Percentiles rank a stretch among this genome's conserved stretches.
phyloP scores from a whole-genome alignment of 495 filamentous ascomycete species.

The Hyaloscypha hepaticicola region DNA sequence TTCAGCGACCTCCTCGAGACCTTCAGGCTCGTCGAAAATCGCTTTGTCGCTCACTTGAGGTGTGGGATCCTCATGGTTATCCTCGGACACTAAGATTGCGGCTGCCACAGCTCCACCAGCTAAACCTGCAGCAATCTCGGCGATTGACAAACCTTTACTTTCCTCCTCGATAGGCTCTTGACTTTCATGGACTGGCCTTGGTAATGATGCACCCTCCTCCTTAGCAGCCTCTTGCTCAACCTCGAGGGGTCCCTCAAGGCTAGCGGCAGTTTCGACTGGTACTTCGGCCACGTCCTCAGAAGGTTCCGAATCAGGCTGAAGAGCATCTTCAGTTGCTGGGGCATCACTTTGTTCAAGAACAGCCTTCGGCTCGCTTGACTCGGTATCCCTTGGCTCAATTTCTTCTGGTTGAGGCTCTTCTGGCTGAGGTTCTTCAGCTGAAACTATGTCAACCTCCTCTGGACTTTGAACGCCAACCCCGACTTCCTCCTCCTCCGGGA shows the following conservation, averaged over 20 bases:
- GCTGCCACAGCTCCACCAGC: constrained; percentile 22
- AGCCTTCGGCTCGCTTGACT: background rate
- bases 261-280: constrained; percentile 11
- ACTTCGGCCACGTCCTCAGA: background rate
- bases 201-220: background rate
- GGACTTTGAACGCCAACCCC: background rate
- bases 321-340: background rate
- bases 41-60: background rate
- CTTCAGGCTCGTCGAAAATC: background rate
- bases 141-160: background rate
- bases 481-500: background rate
- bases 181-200: background rate
- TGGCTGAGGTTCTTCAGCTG: background rate
- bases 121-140: constrained; percentile 18
- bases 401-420: background rate
- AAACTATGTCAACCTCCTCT: background rate
- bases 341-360: constrained; percentile 11
- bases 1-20: constrained; percentile 16
- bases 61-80: background rate
- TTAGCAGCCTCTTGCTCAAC: background rate
- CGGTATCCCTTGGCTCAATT: constrained; percentile 4
- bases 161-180: constrained; percentile 1
- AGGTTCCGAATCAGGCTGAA: background rate
- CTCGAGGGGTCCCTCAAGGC: background rate
- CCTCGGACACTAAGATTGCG: background rate